Conservation (phyloP, 257 asterid species). For the Solanum dulcamara region DNA sequence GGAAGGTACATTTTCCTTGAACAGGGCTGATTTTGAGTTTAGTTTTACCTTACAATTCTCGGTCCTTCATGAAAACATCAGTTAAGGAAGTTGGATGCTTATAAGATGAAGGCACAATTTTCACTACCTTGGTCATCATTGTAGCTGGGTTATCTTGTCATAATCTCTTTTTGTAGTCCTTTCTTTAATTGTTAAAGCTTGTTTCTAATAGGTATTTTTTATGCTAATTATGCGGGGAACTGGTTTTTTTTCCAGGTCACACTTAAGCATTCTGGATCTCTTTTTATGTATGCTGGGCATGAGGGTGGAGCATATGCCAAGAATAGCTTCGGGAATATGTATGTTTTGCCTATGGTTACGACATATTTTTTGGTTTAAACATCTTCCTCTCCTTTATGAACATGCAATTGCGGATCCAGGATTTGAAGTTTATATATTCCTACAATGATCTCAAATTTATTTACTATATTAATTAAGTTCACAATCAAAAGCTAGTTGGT, state of each 20-base stretch:
- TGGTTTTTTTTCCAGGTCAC: slow-evolving; percentile 45
- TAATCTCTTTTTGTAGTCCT: neutral
- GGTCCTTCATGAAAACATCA: neutral
- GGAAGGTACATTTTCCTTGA: neutral
- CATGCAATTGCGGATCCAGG: neutral
- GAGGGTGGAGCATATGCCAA: slow-evolving; percentile 98
- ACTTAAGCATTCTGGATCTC: slow-evolving; percentile 97
- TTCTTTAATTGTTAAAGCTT: neutral
- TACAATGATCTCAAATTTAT: neutral
- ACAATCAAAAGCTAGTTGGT: neutral
- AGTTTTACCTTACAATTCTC: neutral
- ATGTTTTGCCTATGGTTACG: neutral
- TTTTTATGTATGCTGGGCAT: slow-evolving; percentile 97
- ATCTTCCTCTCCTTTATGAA: neutral
- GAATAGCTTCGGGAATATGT: slow-evolving; percentile 92
- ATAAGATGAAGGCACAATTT: neutral
- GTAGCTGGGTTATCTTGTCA: neutral
- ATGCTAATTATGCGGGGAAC: neutral
- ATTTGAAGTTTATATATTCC: neutral
- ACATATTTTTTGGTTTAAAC: neutral
- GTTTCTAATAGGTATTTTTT: neutral
- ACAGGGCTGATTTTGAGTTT: neutral
- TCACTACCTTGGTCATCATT: neutral
- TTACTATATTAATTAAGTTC: neutral
- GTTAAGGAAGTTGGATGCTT: neutral